These are phyloP conservation scores for Russula compacta DNA, from an alignment of 768 basidiomycete species.

Conservation along the genomic window DNA sequence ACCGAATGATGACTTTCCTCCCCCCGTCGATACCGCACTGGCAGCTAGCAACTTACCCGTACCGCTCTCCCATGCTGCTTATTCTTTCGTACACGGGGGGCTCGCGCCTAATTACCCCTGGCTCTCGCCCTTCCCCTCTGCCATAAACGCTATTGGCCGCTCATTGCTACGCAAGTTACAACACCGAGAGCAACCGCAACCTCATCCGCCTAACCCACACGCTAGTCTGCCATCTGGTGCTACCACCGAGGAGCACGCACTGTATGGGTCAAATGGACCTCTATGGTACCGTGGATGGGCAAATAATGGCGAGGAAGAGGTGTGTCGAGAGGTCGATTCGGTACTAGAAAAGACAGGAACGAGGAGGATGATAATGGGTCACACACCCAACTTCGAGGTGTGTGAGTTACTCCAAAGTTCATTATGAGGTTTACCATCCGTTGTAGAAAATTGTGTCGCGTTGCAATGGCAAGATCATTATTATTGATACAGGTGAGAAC, in stretches of 20 bases:
- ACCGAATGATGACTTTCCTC: conserved; percentile 46
- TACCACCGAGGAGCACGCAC: conserved; percentile 52
- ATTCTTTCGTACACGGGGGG: conserved; percentile 93
- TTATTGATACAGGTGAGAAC: conserved; percentile 81
- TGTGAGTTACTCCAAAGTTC: conserved; percentile 17
- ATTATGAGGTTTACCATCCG: background rate
- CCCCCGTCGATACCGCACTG: conserved; percentile 33
- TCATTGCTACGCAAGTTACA: conserved; percentile 68
- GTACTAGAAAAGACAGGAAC: conserved; percentile 73
- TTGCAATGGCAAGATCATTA: conserved; percentile 87
- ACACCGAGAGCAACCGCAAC: conserved; percentile 54
- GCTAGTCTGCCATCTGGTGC: conserved; percentile 60
- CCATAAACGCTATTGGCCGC: conserved; percentile 67
- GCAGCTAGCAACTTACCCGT: conserved; percentile 21
- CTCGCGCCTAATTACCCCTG: conserved; percentile 67
- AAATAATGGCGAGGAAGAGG: conserved; percentile 53
- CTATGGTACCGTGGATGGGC: conserved; percentile 97
- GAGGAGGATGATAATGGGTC: conserved; percentile 89
- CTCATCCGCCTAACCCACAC: conserved; percentile 74
- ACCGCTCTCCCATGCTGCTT: conserved; percentile 62
- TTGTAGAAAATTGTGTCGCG: conserved; percentile 61
- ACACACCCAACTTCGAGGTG: conserved; percentile 84
- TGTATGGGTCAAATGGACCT: conserved; percentile 76
- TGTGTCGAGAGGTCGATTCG: conserved; percentile 62
- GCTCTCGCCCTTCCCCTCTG: conserved; percentile 73